A percentile compares a stretch with the other conserved stretches of the same genome.
Evolutionary conservation across 192 early-diverging fungal species (phyloP).

Genomic region (Phlyctochytrium bullatum): DNA sequence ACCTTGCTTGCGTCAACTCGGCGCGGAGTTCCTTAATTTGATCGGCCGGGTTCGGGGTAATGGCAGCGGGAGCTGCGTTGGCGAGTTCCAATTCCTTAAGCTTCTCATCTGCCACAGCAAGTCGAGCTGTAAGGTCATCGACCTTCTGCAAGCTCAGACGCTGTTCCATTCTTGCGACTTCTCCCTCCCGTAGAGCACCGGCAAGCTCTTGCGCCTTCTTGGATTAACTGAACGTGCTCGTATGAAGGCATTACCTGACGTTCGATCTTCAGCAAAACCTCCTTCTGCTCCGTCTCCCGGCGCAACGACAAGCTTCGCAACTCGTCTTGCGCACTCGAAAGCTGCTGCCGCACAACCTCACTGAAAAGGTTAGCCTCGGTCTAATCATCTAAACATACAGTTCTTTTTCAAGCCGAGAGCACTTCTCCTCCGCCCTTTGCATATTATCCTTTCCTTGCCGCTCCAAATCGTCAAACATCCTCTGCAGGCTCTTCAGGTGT

Average conservation of each 20-base stretch:
- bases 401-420: constrained; percentile 18
- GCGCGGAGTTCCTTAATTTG: constrained; percentile 10
- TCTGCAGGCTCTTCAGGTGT: constrained; percentile 50
- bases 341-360: constrained; percentile 11
- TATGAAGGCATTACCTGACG: constrained; percentile 14
- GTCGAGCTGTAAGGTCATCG: constrained; percentile 10
- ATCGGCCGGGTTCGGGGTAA: constrained; percentile 6
- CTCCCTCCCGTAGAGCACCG: constrained; percentile 12
- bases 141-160: constrained; percentile 4
- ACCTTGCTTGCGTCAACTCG: constrained; percentile 13
- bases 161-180: constrained; percentile 20
- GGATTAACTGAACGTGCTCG: background rate
- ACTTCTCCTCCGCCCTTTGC: constrained; percentile 17
- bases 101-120: constrained; percentile 14
- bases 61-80: background rate
- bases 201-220: constrained; percentile 18
- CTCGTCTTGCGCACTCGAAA: constrained; percentile 22
- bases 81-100: constrained; percentile 4
- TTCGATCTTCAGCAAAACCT: constrained; percentile 20
- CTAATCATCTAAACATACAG: constrained; percentile 5
- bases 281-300: constrained; percentile 19
- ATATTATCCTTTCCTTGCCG: constrained; percentile 4
- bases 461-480: constrained; percentile 29
- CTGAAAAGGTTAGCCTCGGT: constrained; percentile 8
- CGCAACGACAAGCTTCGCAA: background rate